Percentiles rank a stretch among this genome's conserved stretches.
These are phyloP conservation scores for Spergularia bocconei DNA, from an alignment of 148 eudicot genomes.

Conservation along the genomic window DNA sequence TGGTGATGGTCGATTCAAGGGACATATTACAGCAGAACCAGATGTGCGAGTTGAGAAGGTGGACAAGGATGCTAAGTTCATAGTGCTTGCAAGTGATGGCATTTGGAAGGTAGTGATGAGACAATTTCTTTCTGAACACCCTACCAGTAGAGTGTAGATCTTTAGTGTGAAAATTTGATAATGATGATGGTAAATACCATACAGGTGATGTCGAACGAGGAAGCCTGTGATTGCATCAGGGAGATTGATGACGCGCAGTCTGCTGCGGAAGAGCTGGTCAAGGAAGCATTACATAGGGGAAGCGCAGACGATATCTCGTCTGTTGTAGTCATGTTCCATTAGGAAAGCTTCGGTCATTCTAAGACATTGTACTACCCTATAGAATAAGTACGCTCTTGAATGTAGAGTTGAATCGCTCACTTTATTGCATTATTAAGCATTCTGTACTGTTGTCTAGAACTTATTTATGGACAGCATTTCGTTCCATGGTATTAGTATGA, in stretches of 20 bases:
- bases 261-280: conserved; percentile 46
- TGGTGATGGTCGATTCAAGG: conserved; percentile 54
- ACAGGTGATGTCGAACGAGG: conserved; percentile 60
- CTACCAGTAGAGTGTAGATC: no score
- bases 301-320: conserved; percentile 51
- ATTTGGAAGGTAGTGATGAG: conserved; percentile 47
- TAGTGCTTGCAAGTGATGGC: conserved; percentile 62
- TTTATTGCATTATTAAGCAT: neutral
- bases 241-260: conserved; percentile 36
- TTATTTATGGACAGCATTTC: neutral
- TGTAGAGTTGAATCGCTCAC: neutral
- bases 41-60: conserved; percentile 38
- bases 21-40: conserved; percentile 51
- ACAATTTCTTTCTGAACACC: no score
- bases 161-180: no score
- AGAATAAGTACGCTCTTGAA: neutral
- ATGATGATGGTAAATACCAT: neutral
- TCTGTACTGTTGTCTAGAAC: neutral
- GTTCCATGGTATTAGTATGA: no score
- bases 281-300: conserved; percentile 39
- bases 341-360: neutral
- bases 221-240: conserved; percentile 36
- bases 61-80: conserved; percentile 36
- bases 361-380: neutral
- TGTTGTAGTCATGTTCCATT: conserved; percentile 41